A percentile compares a stretch with the other conserved stretches of the same genome.
These are phyloP conservation scores for Penicillium cosmopolitanum DNA, from an alignment of 495 filamentous ascomycete genomes.

Conservation along the genomic window DNA sequence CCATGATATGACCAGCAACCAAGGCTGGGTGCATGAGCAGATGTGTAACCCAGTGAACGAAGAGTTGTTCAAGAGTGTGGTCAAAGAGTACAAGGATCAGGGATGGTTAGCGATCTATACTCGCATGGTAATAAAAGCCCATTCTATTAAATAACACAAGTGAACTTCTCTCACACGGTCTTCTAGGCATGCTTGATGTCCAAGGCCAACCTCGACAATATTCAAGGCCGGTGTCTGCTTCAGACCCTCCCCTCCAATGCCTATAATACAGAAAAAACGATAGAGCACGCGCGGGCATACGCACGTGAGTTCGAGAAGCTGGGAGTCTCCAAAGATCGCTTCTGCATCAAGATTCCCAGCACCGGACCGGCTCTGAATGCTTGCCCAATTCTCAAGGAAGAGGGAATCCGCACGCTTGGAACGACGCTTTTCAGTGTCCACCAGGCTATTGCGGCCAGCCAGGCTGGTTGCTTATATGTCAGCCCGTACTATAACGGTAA, in stretches of 20 bases:
- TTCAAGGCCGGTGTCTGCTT: conserved; percentile 43
- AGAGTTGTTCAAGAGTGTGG: conserved; percentile 36
- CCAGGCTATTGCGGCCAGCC: conserved; percentile 57
- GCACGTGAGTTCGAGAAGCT: conserved; percentile 41
- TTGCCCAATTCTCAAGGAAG: conserved; percentile 50
- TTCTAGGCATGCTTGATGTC: conserved; percentile 38
- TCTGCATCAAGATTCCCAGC: conserved; percentile 63
- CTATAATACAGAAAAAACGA: conserved; percentile 34
- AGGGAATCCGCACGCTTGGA: conserved; percentile 56
- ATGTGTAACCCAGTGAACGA: conserved; percentile 39
- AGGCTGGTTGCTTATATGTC: conserved; percentile 58
- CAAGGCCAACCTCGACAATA: conserved; percentile 44
- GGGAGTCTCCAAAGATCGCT: conserved; percentile 45
- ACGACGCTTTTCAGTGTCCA: conserved; percentile 61
- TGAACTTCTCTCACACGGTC: neutral
- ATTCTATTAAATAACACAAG: neutral
- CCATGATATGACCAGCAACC: conserved; percentile 51
- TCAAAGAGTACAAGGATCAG: conserved; percentile 41
- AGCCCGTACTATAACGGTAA: conserved; percentile 54
- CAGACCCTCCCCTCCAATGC: conserved; percentile 43
- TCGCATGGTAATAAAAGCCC: conserved; percentile 30
- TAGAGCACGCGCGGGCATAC: conserved; percentile 44
- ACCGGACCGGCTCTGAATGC: conserved; percentile 62
- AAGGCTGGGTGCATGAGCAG: conserved; percentile 43
- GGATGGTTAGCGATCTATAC: conserved; percentile 47